Evolutionary conservation across 2,329 filamentous ascomycete genomes (phyloP).

Genomic region (Verticillium albo-atrum): DNA sequence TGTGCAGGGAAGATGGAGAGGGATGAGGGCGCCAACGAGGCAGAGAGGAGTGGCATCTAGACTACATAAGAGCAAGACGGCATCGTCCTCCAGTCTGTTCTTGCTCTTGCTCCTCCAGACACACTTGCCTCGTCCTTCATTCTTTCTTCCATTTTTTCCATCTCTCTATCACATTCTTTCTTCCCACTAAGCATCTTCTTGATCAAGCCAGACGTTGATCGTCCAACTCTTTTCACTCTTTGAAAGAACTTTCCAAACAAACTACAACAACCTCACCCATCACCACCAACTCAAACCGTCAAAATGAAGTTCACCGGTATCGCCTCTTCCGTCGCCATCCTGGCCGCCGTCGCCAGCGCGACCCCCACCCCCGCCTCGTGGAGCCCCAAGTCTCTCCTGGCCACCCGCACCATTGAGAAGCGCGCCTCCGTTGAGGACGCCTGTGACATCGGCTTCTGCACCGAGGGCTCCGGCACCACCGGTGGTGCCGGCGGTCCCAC

Average conservation of each 20-base stretch:
- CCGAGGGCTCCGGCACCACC: conserved; percentile 35
- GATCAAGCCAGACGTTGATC: conserved; percentile 9
- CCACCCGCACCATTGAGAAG: conserved; percentile 18
- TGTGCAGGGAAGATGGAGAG: not conserved
- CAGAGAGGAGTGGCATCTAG: not conserved
- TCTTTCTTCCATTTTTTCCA: conserved; percentile 7
- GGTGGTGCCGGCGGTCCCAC: conserved; percentile 46
- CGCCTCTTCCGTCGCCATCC: conserved; percentile 19
- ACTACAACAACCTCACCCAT: not conserved
- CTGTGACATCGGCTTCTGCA: conserved; percentile 26
- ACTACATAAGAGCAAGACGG: conserved; percentile 5
- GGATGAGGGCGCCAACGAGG: not conserved
- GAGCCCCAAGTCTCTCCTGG: conserved; percentile 12
- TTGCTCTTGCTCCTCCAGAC: conserved; percentile 6
- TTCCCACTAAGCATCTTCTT: not conserved
- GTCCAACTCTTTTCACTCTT: conserved; percentile 6
- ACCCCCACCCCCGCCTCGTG: conserved; percentile 22
- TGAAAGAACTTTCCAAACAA: conserved; percentile 1
- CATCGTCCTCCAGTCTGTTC: not conserved
- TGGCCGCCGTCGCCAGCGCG: conserved; percentile 22
- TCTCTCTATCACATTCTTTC: conserved; percentile 3
- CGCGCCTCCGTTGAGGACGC: conserved; percentile 29
- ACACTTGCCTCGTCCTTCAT: conserved; percentile 5
- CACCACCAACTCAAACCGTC: conserved; percentile 1
- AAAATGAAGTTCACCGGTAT: conserved; percentile 27